These are phyloP conservation scores for Leishmania turanica DNA, from an alignment of 208 protist genomes.

Conservation along the genomic window DNA sequence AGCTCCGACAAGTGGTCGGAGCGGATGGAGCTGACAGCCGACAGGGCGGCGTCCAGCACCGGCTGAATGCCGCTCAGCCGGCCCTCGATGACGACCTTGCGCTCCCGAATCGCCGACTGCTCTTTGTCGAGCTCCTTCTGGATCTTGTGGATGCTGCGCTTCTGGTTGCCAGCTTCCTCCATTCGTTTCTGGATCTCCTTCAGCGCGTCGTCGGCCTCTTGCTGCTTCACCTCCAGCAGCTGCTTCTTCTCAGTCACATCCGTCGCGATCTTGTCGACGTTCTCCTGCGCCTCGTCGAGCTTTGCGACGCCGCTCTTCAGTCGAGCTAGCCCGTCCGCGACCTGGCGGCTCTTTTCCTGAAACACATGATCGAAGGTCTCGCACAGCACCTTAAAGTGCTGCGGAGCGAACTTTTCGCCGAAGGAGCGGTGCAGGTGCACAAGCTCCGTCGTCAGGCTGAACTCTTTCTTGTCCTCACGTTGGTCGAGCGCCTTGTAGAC, in stretches of 20 bases:
- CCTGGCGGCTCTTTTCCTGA: slow-evolving; percentile 74
- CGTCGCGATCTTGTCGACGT: slow-evolving; percentile 93
- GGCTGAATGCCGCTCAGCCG: slow-evolving; percentile 95
- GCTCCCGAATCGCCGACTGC: slow-evolving; percentile 83
- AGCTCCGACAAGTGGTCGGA: slow-evolving; percentile 96
- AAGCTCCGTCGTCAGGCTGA: slow-evolving; percentile 88
- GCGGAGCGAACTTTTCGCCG: slow-evolving; percentile 81
- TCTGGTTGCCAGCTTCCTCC: slow-evolving; percentile 93
- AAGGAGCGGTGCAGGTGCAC: slow-evolving; percentile 86
- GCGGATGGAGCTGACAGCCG: slow-evolving; percentile 94
- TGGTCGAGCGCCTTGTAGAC: slow-evolving; percentile 80
- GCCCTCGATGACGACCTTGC: slow-evolving; percentile 93
- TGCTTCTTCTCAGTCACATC: slow-evolving; percentile 92
- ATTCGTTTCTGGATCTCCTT: slow-evolving; percentile 96
- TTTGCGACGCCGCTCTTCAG: slow-evolving; percentile 94
- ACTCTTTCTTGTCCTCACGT: slow-evolving; percentile 83
- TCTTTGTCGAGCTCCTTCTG: slow-evolving; percentile 93
- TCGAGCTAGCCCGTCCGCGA: slow-evolving; percentile 71
- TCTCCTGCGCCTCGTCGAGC: slow-evolving; percentile 95
- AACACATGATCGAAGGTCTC: slow-evolving; percentile 90
- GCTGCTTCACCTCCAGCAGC: slow-evolving; percentile 93
- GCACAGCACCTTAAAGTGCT: slow-evolving; percentile 93
- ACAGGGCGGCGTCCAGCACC: slow-evolving; percentile 93
- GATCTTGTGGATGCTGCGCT: slow-evolving; percentile 94
- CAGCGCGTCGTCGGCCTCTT: slow-evolving; percentile 95